Evolutionary conservation across 2,329 filamentous ascomycete genomes (phyloP).

Genomic region (Fusarium cicatricum): DNA sequence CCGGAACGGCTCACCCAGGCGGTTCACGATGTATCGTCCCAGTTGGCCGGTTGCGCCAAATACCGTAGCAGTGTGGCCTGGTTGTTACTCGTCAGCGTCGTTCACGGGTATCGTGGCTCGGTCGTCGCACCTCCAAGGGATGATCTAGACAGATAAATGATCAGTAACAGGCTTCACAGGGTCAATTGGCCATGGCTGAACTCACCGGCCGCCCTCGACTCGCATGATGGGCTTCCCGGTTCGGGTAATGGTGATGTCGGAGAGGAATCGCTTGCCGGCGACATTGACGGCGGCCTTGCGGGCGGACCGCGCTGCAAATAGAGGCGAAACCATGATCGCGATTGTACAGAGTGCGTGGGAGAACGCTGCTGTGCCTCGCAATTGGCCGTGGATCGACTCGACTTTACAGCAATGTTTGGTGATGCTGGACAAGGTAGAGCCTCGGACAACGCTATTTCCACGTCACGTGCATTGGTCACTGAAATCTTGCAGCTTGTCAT

Average conservation of each 20-base stretch:
- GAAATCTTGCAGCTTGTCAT: constrained; percentile 27
- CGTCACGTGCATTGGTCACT: constrained; percentile 43
- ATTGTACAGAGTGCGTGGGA: constrained; percentile 41
- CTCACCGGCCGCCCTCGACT: constrained; percentile 87
- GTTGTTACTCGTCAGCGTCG: constrained; percentile 43
- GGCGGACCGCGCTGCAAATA: constrained; percentile 64
- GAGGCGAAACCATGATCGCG: constrained; percentile 64
- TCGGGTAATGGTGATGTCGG: constrained; percentile 91
- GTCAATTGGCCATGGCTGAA: constrained; percentile 39
- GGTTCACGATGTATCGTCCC: constrained; percentile 96
- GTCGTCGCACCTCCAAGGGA: constrained; percentile 78
- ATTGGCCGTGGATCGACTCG: constrained; percentile 42
- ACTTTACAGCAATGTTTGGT: constrained; percentile 37
- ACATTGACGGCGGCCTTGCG: constrained; percentile 56
- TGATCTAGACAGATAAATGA: constrained; percentile 64
- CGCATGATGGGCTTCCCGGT: constrained; percentile 96
- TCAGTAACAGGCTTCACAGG: constrained; percentile 38
- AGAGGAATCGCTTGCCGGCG: constrained; percentile 63
- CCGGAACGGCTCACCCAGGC: constrained; percentile 68
- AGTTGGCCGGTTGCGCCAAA: constrained; percentile 97
- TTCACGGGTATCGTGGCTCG: constrained; percentile 16
- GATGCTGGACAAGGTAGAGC: constrained; percentile 38
- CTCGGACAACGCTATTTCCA: constrained; percentile 34
- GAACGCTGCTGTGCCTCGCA: constrained; percentile 44
- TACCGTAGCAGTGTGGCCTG: constrained; percentile 94